Evolutionary conservation across 2,329 filamentous ascomycete species (phyloP), one percentile per base, ranked within the genome.

Genomic region (Colletotrichum sp.): DNA sequence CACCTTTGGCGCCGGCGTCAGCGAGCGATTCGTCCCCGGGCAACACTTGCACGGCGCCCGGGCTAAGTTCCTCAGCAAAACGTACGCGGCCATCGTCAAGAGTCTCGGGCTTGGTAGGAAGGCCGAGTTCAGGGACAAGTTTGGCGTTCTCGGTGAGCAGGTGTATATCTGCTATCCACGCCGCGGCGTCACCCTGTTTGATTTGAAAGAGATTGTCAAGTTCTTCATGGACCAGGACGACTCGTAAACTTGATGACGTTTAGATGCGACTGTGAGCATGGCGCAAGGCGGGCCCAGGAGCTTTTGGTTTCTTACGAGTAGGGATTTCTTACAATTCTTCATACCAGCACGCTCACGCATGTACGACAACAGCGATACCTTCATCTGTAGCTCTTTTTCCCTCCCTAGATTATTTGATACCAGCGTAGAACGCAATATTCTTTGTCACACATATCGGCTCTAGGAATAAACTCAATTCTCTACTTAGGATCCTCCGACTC

Each of bases 81-180:
- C 95, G 1, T 98, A 98, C 86, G 92, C 94, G 79, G 92, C 94
- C 87, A 86, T 98, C 64, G 94, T 95, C 56, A 94, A 94, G 80
- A 95, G 96, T 83, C 92, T 98, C 79, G 94, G 94, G 79, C 89
- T 98, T 78, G 94, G 93, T 61, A 92, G 94, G 82, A 98, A 98
- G 91, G 93, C 92, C 70, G 95, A 96, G 83, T 98, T 98, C 87
- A 89, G 96, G 76, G 94, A 95, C 87, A 98, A 98, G 89, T 92
- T 98, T 83, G 96, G 96, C 69, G 94, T 94, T 6, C 88, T 92
- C 73, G 95, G 96, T 76, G 96, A 98, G 81, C 92, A 94, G 64
- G 92, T 96, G 32, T 98, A 95, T 84, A 95, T 98, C 79, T 96
- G 95, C 82, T 98, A 98, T 85, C 96, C 96, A 55, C 93, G 94